phyloP scores from a whole-genome alignment of 2,329 filamentous ascomycete species.

The Fusarium udum region DNA sequence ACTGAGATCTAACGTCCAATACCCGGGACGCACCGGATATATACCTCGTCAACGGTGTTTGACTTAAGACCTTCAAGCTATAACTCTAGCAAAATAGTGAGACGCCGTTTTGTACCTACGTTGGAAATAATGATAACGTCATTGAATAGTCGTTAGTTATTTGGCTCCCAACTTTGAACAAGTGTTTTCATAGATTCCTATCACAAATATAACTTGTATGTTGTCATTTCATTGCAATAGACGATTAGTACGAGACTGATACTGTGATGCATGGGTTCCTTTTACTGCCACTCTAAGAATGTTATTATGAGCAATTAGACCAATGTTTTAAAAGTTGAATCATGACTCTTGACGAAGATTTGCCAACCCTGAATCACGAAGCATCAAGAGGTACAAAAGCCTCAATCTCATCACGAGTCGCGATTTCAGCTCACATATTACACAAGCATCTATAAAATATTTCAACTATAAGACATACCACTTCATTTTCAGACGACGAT shows the following conservation, averaged over 20 bases:
- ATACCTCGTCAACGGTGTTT: accelerated
- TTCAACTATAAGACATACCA: accelerated
- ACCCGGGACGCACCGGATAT: not conserved
- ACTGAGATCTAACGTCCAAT: too few relatives aligned
- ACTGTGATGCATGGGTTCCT: accelerated
- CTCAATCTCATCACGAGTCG: not conserved
- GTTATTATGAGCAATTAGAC: accelerated
- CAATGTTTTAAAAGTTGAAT: accelerated
- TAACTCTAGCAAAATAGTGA: too few relatives aligned
- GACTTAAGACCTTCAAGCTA: not conserved
- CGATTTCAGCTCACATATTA: accelerated
- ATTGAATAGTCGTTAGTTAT: accelerated
- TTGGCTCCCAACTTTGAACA: too few relatives aligned
- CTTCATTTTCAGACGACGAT: accelerated
- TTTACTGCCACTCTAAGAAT: accelerated
- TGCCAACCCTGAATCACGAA: not conserved
- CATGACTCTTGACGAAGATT: accelerated
- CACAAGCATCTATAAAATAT: accelerated
- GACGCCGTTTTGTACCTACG: accelerated
- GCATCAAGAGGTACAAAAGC: accelerated
- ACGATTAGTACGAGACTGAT: not conserved
- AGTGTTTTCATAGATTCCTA: too few relatives aligned
- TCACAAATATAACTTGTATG: not conserved
- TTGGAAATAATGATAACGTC: accelerated
- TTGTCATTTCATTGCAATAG: not conserved